phyloP scores from a whole-genome alignment of 257 asterid genomes.

The Petunia secreta region DNA sequence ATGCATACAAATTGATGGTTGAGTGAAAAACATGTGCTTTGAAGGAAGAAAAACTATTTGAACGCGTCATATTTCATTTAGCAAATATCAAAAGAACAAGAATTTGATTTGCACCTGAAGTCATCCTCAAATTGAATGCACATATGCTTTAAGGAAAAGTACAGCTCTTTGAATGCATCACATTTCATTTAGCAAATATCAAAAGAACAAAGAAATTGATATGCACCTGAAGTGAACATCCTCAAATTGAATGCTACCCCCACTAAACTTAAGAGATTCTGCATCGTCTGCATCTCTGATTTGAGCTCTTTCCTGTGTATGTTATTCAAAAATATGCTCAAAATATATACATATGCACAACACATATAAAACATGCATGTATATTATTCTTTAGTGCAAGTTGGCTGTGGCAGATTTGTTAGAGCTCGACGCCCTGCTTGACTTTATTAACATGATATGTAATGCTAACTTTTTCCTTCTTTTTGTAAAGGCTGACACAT shows the following conservation, averaged over 20 bases:
- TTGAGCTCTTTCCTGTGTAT: slow-evolving; percentile 80
- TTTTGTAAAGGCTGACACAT: too few species aligned
- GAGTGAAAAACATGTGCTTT: neutral
- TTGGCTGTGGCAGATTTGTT: too few species aligned
- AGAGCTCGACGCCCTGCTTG: too few species aligned
- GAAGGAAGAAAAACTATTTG: slow-evolving; percentile 4
- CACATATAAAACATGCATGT: slow-evolving; percentile 14
- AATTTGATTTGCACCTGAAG: slow-evolving; percentile 65
- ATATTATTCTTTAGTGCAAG: neutral
- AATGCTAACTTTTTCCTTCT: too few species aligned
- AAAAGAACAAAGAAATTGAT: neutral
- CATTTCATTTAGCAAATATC: neutral
- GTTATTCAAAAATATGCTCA: slow-evolving; percentile 25
- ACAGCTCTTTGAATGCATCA: neutral
- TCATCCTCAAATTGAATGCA: slow-evolving; percentile 77
- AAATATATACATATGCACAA: slow-evolving; percentile 16
- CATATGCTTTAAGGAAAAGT: slow-evolving; percentile 3
- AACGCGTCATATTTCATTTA: neutral
- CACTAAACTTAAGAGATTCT: slow-evolving; percentile 66
- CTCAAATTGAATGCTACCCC: slow-evolving; percentile 80
- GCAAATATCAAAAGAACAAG: neutral
- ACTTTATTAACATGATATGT: too few species aligned
- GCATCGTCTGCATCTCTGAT: slow-evolving; percentile 67
- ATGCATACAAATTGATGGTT: neutral
- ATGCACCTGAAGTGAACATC: slow-evolving; percentile 89